Conservation (phyloP, 2,329 filamentous ascomycete genomes). For the Cladophialophora carrionii region DNA sequence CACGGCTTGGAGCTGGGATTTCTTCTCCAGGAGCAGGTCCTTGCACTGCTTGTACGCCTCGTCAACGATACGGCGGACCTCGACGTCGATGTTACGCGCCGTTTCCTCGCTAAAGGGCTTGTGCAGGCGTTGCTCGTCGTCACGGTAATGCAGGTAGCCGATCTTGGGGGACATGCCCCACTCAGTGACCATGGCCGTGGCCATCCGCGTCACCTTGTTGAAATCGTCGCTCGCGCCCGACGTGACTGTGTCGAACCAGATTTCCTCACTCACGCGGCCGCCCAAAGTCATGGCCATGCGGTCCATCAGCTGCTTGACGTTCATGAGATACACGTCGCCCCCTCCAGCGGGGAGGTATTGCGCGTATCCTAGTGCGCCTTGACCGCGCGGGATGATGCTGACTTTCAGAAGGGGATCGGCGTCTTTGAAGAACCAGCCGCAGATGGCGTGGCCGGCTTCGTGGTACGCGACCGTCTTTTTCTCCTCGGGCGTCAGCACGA, state of each 20-base stretch:
- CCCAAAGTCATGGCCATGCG: slow-evolving; percentile 99
- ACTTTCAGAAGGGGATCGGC: slow-evolving; percentile 98
- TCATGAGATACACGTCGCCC: slow-evolving; percentile 90
- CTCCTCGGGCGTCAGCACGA: slow-evolving; percentile 89
- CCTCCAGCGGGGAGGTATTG: slow-evolving; percentile 85
- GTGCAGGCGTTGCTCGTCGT: slow-evolving; percentile 77
- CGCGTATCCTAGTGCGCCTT: slow-evolving; percentile 91
- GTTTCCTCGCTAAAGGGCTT: slow-evolving; percentile 97
- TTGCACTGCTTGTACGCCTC: slow-evolving; percentile 91
- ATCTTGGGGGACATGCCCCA: slow-evolving; percentile 98
- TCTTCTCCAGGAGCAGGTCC: slow-evolving; percentile 80
- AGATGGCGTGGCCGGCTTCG: slow-evolving; percentile 97
- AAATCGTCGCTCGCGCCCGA: slow-evolving; percentile 96
- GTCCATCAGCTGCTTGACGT: slow-evolving; percentile 92
- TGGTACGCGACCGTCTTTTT: slow-evolving; percentile 97
- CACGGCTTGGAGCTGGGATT: slow-evolving; percentile 82
- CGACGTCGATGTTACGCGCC: slow-evolving; percentile 84
- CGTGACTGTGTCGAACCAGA: slow-evolving; percentile 96
- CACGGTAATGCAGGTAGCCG: slow-evolving; percentile 87
- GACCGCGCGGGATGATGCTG: slow-evolving; percentile 94
- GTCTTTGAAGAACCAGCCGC: slow-evolving; percentile 94
- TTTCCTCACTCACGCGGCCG: slow-evolving; percentile 90
- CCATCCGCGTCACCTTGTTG: slow-evolving; percentile 96
- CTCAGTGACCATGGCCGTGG: slow-evolving; percentile 97
- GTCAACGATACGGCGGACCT: slow-evolving; percentile 89